Evolutionary conservation across 345 rosid genomes (phyloP).

Genomic region (Clarkia xantiana): DNA sequence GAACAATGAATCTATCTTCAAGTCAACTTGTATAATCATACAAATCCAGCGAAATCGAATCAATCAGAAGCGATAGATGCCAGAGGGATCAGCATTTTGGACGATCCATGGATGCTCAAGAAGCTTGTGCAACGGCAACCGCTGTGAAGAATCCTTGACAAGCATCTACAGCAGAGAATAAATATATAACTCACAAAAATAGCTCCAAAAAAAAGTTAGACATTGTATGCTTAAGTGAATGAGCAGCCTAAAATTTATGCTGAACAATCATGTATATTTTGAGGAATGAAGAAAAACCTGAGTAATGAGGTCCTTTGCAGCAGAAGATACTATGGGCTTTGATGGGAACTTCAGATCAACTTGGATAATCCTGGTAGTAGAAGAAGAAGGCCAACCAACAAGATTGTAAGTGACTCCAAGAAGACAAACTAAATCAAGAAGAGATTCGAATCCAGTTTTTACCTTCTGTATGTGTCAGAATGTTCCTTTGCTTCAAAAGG

Average conservation of each 20-base stretch:
- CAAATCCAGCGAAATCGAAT: neutral
- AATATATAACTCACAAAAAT: neutral
- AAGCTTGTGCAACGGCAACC: slow-evolving; percentile 75
- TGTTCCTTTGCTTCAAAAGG: slow-evolving; percentile 91
- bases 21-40: neutral
- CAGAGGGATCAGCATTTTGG: slow-evolving; percentile 89
- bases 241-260: too few species aligned
- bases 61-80: slow-evolving; percentile 46
- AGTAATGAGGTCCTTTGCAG: slow-evolving; percentile 83
- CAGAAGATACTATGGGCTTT: slow-evolving; percentile 70
- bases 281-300: slow-evolving; percentile 32
- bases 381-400: neutral
- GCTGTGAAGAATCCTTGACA: slow-evolving; percentile 68
- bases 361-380: slow-evolving; percentile 66
- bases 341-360: slow-evolving; percentile 91
- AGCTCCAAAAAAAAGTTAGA: neutral
- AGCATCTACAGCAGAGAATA: slow-evolving; percentile 49
- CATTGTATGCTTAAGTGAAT: neutral
- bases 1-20: slow-evolving; percentile 1
- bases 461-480: slow-evolving; percentile 92
- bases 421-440: too few species aligned
- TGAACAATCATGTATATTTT: neutral
- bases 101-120: slow-evolving; percentile 95
- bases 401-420: neutral
- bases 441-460: neutral